phyloP scores from a whole-genome alignment of 805 yeast species.

The Wickerhamiella slavikovae region DNA sequence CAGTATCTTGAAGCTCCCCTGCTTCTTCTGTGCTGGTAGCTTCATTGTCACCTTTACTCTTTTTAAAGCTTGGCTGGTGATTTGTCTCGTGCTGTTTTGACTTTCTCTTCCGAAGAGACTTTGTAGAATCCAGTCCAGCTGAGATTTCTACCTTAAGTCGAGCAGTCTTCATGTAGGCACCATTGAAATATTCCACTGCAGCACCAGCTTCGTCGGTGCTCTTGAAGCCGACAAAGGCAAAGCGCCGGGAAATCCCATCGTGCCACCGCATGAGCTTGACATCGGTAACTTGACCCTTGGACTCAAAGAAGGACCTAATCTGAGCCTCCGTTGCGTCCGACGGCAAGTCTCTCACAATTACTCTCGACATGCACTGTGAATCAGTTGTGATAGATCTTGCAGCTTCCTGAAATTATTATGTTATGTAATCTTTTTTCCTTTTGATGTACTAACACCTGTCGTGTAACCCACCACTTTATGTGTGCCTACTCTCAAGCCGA shows the following conservation, averaged over 20 bases:
- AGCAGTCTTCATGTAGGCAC: slow-evolving; percentile 66
- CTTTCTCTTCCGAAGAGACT: too few species aligned
- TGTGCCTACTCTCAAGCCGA: too few species aligned
- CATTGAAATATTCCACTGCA: slow-evolving; percentile 58
- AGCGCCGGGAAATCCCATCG: slow-evolving; percentile 74
- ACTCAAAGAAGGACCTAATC: slow-evolving; percentile 40
- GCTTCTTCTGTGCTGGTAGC: slow-evolving; percentile 9
- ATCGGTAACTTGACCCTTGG: slow-evolving; percentile 57
- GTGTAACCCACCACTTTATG: too few species aligned
- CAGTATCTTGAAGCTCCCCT: not conserved
- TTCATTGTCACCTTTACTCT: slow-evolving; percentile 8
- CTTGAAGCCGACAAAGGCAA: slow-evolving; percentile 81
- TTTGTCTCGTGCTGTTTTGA: too few species aligned
- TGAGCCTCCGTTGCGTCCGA: slow-evolving; percentile 54
- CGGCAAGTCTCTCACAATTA: slow-evolving; percentile 83
- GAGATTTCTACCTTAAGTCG: slow-evolving; percentile 65
- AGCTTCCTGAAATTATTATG: not conserved
- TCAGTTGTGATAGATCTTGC: too few species aligned
- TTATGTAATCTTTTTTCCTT: not conserved
- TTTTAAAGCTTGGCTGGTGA: too few species aligned
- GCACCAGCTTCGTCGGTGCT: slow-evolving; percentile 51
- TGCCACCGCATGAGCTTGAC: slow-evolving; percentile 64
- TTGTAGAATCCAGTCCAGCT: too few species aligned
- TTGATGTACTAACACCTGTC: not conserved
- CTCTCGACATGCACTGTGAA: slow-evolving; percentile 60